Evolutionary conservation across 2,329 filamentous ascomycete species (phyloP), one percentile per base, ranked within the genome.

Genomic region (Blastomyces emzantsi): DNA sequence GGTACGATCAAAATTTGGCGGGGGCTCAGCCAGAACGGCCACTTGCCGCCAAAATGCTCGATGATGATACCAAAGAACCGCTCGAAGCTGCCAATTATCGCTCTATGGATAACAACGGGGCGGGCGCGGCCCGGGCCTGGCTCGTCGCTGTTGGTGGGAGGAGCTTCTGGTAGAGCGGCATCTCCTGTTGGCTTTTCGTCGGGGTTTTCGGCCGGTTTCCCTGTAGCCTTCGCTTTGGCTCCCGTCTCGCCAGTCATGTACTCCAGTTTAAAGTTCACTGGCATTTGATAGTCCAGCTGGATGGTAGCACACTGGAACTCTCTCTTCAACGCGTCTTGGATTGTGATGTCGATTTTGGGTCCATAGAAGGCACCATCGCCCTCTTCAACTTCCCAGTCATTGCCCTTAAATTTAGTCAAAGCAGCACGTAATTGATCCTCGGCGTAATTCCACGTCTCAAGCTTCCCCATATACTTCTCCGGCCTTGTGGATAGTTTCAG

Each of bases 341-440:
- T 92, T 66, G 90, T 95, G 73, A 99, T 94, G 71, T 99, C 94
- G 70, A 97, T 96, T 85, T 99, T 99, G 61, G 94, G 94, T 1
- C 94, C 94, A 76, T 99, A 99, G 79, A 97, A 99, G 62, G 94
- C 94, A 73, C 94, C 94, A 71, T 99, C 94, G 64, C 93, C 94
- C 65, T 91, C 89, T 77, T 97, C 96, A 61, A 96, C 81, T 75
- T 90, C 89, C 94, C 94, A 99, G 67, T 86, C 81, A 43, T 86
- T 83, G 65, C 87, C 78, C 63, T 85, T 83, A 76, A 97, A 97
- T 66, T 87, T 83, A 68, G 94, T 84, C 59, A 99, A 82, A 22
- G 92, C 90, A 65, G 87, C 82, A 72, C 87, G 87, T 60, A 99
- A 82, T 74, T 89, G 90, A 19, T 80, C 82, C 77, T 99, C 94